These are phyloP conservation scores for Magnaporthiopsis incrustans DNA, from an alignment of 2,329 filamentous ascomycete species.

Conservation along the genomic window DNA sequence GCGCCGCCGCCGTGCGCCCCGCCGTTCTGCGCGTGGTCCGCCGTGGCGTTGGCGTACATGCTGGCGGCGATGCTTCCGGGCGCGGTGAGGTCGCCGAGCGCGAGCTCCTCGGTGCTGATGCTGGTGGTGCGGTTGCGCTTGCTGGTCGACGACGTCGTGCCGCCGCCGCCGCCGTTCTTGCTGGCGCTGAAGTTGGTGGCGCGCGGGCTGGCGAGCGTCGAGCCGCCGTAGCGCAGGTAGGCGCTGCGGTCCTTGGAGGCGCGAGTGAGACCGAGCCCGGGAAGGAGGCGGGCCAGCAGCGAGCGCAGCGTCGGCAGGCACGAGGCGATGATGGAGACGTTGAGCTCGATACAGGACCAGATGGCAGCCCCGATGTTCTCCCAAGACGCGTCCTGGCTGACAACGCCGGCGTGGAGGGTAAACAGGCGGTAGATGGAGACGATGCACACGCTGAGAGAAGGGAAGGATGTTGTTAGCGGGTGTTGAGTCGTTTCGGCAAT, in stretches of 20 bases:
- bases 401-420: slow-evolving; percentile 20
- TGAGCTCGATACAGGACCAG: slow-evolving; percentile 24
- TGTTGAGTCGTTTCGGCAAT: too few species aligned
- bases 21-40: neutral
- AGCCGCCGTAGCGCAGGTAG: slow-evolving; percentile 15
- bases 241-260: slow-evolving; percentile 12
- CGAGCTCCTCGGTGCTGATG: slow-evolving; percentile 19
- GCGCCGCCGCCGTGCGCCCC: too few species aligned
- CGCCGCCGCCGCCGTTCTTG: slow-evolving; percentile 6
- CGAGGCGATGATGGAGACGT: slow-evolving; percentile 21
- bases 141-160: neutral
- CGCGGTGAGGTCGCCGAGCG: slow-evolving; percentile 13
- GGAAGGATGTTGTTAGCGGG: neutral
- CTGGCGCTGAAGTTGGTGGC: slow-evolving; percentile 10
- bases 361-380: slow-evolving; percentile 22
- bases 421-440: slow-evolving; percentile 25
- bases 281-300: slow-evolving; percentile 17
- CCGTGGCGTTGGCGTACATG: neutral
- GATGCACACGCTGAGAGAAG: slow-evolving; percentile 20
- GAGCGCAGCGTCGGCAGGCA: slow-evolving; percentile 23
- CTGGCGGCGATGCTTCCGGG: neutral
- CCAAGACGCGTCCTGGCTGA: slow-evolving; percentile 22
- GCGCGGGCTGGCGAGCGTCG: slow-evolving; percentile 3
- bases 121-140: slow-evolving; percentile 7
- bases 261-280: slow-evolving; percentile 8